Evolutionary conservation across 2,329 filamentous ascomycete genomes (phyloP), one percentile per base, ranked within the genome.

Genomic region (Setomelanomma holmii): DNA sequence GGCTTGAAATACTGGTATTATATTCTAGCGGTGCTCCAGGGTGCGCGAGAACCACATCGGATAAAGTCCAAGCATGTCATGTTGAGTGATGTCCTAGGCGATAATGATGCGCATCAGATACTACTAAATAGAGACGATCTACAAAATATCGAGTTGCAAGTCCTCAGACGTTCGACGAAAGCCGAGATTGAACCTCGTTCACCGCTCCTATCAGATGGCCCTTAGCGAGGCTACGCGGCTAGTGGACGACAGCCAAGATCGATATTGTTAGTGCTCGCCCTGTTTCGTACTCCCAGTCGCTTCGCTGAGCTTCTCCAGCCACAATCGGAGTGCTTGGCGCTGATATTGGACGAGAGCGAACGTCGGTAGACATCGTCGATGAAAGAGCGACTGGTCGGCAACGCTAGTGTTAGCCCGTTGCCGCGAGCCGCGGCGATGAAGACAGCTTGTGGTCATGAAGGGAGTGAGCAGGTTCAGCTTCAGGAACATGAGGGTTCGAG

Each of bases 321-420:
- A 53, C 49, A 42, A 16, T 12, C 14, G 16, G 22, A 20, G 34
- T 14, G 36, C 62, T 67, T 65, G 60, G 64, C 64, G 57, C 39
- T 43, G 49, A 56, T 45, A 61, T 58, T 65, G 62, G 60, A 55
- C 54, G 43, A 55, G 53, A 53, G 49, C 41, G 30, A 49, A 38
- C 51, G 34, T 60, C 61, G 58, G 55, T 52, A 55, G 33, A 49
- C 46, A 49, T 49, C 51, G 60, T 45, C 42, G 38, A 52, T 53
- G 48, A 57, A 23, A 48, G 11, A 56, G 40, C 12, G 42, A 55
- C 53, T 54, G 44, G 45, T 60, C 60, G 58, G 60, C 51, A 51
- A 41, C 64, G 55, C 64, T 67, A 65, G 55, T 40, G 47, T 34
- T 50, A 55, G 51, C 51, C 63, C 63, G 63, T 44, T 58, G 55